A percentile compares a stretch with the other conserved stretches of the same genome.
phyloP scores from a whole-genome alignment of 2,329 filamentous ascomycete genomes.

The Ophiocordyceps robertsii region DNA sequence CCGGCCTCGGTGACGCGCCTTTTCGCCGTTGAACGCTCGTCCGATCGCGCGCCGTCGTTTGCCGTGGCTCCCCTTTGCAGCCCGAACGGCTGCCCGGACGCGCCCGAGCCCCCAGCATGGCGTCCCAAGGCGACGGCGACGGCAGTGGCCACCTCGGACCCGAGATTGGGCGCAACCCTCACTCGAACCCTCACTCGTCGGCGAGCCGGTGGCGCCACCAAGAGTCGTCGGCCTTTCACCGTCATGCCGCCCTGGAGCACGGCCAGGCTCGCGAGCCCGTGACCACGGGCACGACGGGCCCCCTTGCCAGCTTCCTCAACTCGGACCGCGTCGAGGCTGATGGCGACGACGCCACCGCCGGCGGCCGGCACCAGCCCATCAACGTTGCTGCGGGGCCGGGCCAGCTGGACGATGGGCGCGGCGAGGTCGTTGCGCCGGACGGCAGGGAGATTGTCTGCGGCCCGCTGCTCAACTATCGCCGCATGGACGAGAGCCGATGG shows the following conservation, averaged over 20 bases:
- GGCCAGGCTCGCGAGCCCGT: conserved; percentile 16
- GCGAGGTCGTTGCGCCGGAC: conserved; percentile 18
- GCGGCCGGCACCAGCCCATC: conserved; percentile 32
- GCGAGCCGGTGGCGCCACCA: conserved; percentile 49
- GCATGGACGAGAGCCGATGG: conserved; percentile 63
- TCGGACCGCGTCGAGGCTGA: conserved; percentile 33
- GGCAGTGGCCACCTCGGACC: not conserved
- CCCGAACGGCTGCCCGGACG: too few relatives aligned
- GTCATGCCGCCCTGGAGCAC: conserved; percentile 25
- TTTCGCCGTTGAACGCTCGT: too few relatives aligned
- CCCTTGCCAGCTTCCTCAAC: conserved; percentile 45
- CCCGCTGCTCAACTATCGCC: conserved; percentile 65
- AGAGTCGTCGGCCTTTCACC: conserved; percentile 43
- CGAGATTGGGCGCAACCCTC: conserved; percentile 15
- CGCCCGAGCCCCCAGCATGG: not conserved
- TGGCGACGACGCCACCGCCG: conserved; percentile 13
- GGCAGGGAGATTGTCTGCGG: conserved; percentile 54
- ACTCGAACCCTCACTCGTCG: conserved; percentile 36
- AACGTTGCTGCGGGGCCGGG: conserved; percentile 26
- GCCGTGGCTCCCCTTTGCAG: too few relatives aligned
- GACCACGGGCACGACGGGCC: conserved; percentile 28
- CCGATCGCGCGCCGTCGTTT: too few relatives aligned
- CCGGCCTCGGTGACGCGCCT: too few relatives aligned
- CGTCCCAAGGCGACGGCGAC: not conserved
- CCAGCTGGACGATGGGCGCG: conserved; percentile 6